Percentiles rank a stretch among this genome's conserved stretches.
These are phyloP conservation scores for Cyberlindnera xylosilytica DNA, from an alignment of 805 yeast species.

Conservation along the genomic window DNA sequence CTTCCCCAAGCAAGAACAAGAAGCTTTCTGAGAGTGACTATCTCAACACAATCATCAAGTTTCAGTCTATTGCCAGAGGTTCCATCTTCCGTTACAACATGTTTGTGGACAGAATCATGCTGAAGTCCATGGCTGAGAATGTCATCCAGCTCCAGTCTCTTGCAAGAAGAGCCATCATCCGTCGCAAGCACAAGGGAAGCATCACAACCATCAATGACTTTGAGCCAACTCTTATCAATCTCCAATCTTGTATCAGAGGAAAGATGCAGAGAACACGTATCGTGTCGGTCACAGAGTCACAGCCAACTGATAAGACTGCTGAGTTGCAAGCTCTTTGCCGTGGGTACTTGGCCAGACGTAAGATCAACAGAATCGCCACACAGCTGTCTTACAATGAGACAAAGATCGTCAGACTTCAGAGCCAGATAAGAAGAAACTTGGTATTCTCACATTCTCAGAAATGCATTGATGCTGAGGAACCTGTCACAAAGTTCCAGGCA, in stretches of 20 bases:
- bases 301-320: constrained; percentile 11
- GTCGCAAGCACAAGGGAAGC: constrained; percentile 27
- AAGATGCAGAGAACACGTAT: constrained; percentile 18
- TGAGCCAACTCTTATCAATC: constrained; percentile 21
- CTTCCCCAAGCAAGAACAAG: constrained; percentile 23
- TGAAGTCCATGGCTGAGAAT: constrained; percentile 53
- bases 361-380: constrained; percentile 14
- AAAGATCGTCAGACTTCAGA: constrained; percentile 18
- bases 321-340: constrained; percentile 43
- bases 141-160: constrained; percentile 47
- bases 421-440: constrained; percentile 16
- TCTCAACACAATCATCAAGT: constrained; percentile 35
- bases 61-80: constrained; percentile 74
- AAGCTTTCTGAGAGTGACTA: constrained; percentile 22
- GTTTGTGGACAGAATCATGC: constrained; percentile 60
- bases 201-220: constrained; percentile 25
- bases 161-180: constrained; percentile 45
- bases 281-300: constrained; percentile 7
- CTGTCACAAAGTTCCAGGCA: constrained; percentile 35
- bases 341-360: constrained; percentile 34
- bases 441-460: constrained; percentile 1
- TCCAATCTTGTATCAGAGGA: constrained; percentile 39
- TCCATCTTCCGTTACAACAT: constrained; percentile 59
- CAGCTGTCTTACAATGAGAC: constrained; percentile 18
- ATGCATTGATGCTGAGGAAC: constrained; percentile 9